phyloP scores from a whole-genome alignment of 257 asterid genomes.

The Rauvolfia tetraphylla region DNA sequence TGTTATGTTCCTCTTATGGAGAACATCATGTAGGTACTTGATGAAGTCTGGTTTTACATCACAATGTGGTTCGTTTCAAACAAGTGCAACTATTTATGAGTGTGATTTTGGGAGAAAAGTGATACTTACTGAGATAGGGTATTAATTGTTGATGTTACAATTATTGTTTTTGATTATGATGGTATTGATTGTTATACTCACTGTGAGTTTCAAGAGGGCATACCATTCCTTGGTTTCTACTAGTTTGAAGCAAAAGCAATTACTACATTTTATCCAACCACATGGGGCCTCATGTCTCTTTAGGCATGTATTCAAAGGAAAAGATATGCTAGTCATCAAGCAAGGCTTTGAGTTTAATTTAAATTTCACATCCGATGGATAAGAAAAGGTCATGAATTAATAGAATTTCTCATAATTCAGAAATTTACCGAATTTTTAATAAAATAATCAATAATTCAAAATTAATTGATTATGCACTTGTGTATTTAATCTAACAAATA shows the following conservation, averaged over 20 bases:
- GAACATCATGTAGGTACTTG: slow-evolving; percentile 3
- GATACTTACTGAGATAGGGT: background rate
- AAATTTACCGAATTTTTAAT: no score
- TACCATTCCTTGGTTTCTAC: slow-evolving; percentile 7
- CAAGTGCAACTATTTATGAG: no score
- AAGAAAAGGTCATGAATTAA: no score
- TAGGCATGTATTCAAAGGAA: background rate
- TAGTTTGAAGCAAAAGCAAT: slow-evolving; percentile 6
- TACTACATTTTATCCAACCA: background rate
- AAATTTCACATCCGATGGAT: no score
- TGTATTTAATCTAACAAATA: no score
- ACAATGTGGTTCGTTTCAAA: no score
- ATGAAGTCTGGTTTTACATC: slow-evolving; percentile 7
- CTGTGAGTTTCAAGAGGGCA: background rate
- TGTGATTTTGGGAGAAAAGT: background rate
- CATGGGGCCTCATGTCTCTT: background rate
- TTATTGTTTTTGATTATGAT: slow-evolving; percentile 3
- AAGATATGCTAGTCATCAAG: no score
- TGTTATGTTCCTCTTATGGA: background rate
- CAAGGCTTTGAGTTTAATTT: no score
- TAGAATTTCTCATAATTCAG: no score
- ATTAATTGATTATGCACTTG: no score
- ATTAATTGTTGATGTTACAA: slow-evolving; percentile 5
- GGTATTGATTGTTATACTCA: background rate
- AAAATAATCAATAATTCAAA: no score